Conservation (phyloP, 176 grass and related monocot species). For the Oryza meridionalis region DNA sequence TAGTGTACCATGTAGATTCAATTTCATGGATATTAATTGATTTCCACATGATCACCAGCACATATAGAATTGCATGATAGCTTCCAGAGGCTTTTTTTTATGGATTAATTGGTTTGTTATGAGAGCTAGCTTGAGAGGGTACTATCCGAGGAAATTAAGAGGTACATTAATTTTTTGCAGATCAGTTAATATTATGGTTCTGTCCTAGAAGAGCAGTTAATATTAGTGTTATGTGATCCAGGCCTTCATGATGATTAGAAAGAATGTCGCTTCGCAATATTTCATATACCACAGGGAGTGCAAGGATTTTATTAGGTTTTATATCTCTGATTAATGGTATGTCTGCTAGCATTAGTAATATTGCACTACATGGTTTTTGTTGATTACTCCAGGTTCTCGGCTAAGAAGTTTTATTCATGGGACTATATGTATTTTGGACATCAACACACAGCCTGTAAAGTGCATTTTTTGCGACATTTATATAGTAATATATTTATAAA, state of each 20-base stretch:
- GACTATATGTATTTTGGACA: neutral
- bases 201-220: neutral
- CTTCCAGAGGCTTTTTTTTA: neutral
- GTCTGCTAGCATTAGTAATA: too few species aligned
- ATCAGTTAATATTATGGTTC: neutral
- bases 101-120: neutral
- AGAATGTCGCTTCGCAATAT: neutral
- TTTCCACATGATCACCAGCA: constrained; percentile 10
- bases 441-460: too few species aligned
- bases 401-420: neutral
- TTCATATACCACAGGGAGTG: neutral
- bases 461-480: neutral
- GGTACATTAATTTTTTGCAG: neutral
- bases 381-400: neutral
- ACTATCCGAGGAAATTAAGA: constrained; percentile 20
- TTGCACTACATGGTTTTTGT: too few species aligned
- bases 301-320: neutral
- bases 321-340: neutral
- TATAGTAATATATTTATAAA: neutral
- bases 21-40: constrained; percentile 7
- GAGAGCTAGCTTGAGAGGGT: neutral
- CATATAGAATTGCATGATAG: neutral
- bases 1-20: neutral
- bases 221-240: neutral
- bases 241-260: neutral